These are phyloP conservation scores for Musa troglodytarum DNA, from an alignment of 176 grass and related monocot species.

Conservation along the genomic window DNA sequence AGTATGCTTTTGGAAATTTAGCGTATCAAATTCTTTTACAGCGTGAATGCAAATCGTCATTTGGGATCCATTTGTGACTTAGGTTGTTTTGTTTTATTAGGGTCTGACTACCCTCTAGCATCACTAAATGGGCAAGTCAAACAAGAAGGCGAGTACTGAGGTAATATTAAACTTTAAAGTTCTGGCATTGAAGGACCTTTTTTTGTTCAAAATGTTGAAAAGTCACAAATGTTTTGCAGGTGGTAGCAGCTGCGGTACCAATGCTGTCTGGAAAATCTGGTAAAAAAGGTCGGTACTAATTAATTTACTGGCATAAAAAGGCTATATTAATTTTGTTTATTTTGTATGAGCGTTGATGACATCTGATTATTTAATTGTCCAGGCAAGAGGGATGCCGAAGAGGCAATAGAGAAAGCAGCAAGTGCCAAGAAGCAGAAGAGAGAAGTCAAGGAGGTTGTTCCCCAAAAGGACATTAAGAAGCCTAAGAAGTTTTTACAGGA, in stretches of 20 bases:
- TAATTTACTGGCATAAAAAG: not conserved
- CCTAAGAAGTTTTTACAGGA: slow-evolving; percentile 54
- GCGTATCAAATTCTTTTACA: too few relatives aligned
- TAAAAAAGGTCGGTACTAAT: slow-evolving; percentile 48
- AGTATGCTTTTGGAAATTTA: too few relatives aligned
- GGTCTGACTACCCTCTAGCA: not conserved
- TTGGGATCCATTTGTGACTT: not conserved
- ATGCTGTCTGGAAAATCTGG: slow-evolving; percentile 36
- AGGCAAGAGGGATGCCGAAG: slow-evolving; percentile 67
- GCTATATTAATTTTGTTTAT: slow-evolving; percentile 6
- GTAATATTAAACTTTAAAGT: not conserved
- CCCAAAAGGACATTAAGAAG: slow-evolving; percentile 25
- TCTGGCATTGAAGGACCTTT: not conserved
- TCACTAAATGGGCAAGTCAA: slow-evolving; percentile 6
- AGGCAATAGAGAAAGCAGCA: slow-evolving; percentile 40
- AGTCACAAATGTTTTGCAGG: not conserved
- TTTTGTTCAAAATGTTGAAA: not conserved
- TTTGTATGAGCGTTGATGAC: slow-evolving; percentile 33
- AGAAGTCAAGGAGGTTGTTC: slow-evolving; percentile 12
- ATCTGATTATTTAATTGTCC: not conserved
- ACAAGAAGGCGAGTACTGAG: slow-evolving; percentile 2
- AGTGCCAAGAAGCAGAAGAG: slow-evolving; percentile 71
- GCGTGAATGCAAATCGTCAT: too few relatives aligned
- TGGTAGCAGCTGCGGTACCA: slow-evolving; percentile 1
- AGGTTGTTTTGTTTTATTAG: not conserved